Conservation (phyloP, 805 yeast species). For the Cyberlindnera japonica region DNA sequence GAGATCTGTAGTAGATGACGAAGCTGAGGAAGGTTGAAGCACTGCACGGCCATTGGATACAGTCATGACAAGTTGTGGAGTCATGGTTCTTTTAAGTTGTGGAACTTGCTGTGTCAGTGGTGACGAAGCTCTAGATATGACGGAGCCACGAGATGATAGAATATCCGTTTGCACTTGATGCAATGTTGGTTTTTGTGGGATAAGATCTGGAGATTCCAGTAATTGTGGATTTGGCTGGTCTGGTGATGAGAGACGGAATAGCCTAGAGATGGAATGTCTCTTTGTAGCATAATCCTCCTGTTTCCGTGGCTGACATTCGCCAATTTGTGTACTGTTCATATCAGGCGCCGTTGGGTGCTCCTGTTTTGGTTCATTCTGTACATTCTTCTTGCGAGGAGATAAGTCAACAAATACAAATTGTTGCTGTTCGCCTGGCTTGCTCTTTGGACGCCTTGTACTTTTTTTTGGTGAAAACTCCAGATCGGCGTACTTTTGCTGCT, state of each 20-base stretch:
- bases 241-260: conserved; percentile 13
- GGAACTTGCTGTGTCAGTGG: conserved; percentile 7
- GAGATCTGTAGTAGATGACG: conserved; percentile 25
- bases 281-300: too few relatives aligned
- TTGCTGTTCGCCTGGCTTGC: conserved; percentile 25
- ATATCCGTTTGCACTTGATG: background rate
- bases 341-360: background rate
- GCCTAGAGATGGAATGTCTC: conserved; percentile 8
- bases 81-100: conserved; percentile 12
- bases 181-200: background rate
- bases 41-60: conserved; percentile 18
- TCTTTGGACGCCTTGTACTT: conserved; percentile 25
- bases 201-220: conserved; percentile 11
- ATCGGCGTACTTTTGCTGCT: conserved; percentile 23
- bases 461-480: conserved; percentile 27
- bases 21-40: conserved; percentile 21
- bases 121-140: conserved; percentile 5
- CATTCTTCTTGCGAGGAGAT: conserved; percentile 26
- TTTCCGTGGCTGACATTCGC: too few relatives aligned
- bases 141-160: background rate
- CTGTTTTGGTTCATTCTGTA: background rate
- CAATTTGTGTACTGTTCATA: too few relatives aligned
- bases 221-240: conserved; percentile 7
- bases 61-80: conserved; percentile 19
- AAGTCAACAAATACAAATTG: conserved; percentile 30